Conservation (phyloP, 768 basidiomycete genomes). For the Brasilioporus rufonigricans region DNA sequence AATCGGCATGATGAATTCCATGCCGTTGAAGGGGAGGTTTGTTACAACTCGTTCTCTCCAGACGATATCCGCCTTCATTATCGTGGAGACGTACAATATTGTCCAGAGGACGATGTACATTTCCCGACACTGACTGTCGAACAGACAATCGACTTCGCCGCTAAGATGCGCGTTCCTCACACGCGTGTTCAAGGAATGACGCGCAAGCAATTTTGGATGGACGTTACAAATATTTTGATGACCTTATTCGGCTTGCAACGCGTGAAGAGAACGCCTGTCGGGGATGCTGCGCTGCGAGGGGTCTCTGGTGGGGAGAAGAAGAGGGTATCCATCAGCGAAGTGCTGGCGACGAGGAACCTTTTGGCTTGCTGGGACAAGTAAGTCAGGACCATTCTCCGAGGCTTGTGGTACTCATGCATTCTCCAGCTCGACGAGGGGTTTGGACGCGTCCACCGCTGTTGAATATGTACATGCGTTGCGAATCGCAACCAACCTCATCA, state of each 20-base stretch:
- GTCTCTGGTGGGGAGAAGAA: slow-evolving; percentile 81
- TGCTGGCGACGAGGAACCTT: slow-evolving; percentile 65
- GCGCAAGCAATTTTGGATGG: slow-evolving; percentile 29
- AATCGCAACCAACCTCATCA: slow-evolving; percentile 57
- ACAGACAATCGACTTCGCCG: slow-evolving; percentile 70
- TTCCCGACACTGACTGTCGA: slow-evolving; percentile 82
- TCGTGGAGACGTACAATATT: slow-evolving; percentile 80
- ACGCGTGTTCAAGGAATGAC: slow-evolving; percentile 42
- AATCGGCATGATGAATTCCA: slow-evolving; percentile 73
- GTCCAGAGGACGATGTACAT: slow-evolving; percentile 83
- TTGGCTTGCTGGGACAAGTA: slow-evolving; percentile 78
- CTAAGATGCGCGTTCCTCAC: slow-evolving; percentile 65
- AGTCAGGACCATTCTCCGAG: slow-evolving; percentile 12
- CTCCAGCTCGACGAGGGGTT: slow-evolving; percentile 60
- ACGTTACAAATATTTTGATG: slow-evolving; percentile 45
- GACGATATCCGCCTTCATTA: slow-evolving; percentile 60
- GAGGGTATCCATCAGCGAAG: slow-evolving; percentile 76
- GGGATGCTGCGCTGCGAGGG: slow-evolving; percentile 74
- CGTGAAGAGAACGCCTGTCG: slow-evolving; percentile 71
- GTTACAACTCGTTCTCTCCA: slow-evolving; percentile 74
- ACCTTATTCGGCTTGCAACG: slow-evolving; percentile 78
- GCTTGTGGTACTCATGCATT: slow-evolving; percentile 45
- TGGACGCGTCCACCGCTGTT: slow-evolving; percentile 68
- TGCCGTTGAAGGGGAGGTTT: slow-evolving; percentile 63
- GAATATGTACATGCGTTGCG: slow-evolving; percentile 73